Evolutionary conservation across 1,139 yeast genomes (phyloP).

Genomic region (Yamadazyma buinensis): DNA sequence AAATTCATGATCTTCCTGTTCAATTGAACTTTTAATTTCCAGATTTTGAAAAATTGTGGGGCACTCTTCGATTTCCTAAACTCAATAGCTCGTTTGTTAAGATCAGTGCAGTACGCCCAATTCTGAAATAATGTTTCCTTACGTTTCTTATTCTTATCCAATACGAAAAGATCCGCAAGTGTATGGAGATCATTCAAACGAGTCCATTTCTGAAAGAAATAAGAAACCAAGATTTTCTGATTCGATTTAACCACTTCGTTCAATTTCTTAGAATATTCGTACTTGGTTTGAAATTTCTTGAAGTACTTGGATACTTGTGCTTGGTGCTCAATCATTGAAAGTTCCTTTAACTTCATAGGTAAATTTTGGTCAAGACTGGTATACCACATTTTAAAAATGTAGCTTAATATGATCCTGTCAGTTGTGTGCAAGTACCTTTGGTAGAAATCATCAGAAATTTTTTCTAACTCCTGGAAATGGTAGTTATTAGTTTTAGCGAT

Average conservation of each 20-base stretch:
- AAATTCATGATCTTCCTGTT: background rate
- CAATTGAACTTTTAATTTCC: constrained; percentile 13
- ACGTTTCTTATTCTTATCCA: constrained; percentile 2
- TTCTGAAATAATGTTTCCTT: constrained; percentile 9
- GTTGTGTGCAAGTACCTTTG: background rate
- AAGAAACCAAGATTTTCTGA: constrained; percentile 1
- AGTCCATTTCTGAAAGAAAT: constrained; percentile 14
- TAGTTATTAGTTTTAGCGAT: background rate
- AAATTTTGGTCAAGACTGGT: constrained; percentile 4
- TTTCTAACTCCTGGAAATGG: background rate
- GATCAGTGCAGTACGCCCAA: constrained; percentile 12
- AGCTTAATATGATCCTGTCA: background rate
- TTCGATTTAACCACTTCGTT: constrained; percentile 2
- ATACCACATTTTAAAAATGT: constrained; percentile 11
- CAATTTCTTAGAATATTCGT: constrained; percentile 1
- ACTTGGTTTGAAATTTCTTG: constrained; percentile 2
- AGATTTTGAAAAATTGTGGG: constrained; percentile 9
- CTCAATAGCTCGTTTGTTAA: constrained; percentile 10
- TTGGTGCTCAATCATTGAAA: constrained; percentile 5
- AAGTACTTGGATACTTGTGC: constrained; percentile 7
- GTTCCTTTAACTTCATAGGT: constrained; percentile 7
- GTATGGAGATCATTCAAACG: constrained; percentile 4
- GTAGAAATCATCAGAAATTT: constrained; percentile 1
- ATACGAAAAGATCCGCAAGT: constrained; percentile 6
- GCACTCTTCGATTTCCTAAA: constrained; percentile 9